Evolutionary conservation across 208 protist genomes (phyloP).

Genomic region (Leishmania martiniquensis): DNA sequence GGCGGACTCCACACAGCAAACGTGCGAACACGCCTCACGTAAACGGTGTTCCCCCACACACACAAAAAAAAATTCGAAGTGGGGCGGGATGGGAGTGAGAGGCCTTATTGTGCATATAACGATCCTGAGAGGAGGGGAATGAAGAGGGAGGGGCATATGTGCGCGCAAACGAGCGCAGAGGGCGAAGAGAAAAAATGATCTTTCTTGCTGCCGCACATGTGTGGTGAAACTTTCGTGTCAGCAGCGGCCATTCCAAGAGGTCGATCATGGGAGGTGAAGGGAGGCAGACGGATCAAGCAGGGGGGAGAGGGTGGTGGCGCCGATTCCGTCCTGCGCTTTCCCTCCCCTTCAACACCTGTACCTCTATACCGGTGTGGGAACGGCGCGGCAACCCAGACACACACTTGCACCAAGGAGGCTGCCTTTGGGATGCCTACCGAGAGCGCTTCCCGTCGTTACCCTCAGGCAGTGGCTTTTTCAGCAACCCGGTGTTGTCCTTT

Average conservation of each 20-base stretch:
- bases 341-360: neutral
- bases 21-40: neutral
- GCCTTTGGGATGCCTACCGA: neutral
- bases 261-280: neutral
- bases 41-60: neutral
- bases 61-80: too few relatives aligned
- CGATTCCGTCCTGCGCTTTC: neutral
- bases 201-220: neutral
- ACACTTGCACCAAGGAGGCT: neutral
- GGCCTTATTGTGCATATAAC: neutral
- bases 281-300: neutral
- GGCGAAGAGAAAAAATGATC: neutral
- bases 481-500: conserved; percentile 32
- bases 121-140: neutral
- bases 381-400: neutral
- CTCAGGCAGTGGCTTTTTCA: too few relatives aligned
- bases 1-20: neutral
- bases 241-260: neutral
- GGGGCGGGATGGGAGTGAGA: neutral
- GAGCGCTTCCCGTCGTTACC: neutral
- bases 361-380: neutral
- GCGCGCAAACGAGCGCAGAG: neutral
- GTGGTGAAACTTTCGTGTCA: neutral
- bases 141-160: neutral
- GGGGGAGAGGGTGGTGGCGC: neutral